Conservation (phyloP, 257 asterid genomes). For the Pogostemon cablin region DNA sequence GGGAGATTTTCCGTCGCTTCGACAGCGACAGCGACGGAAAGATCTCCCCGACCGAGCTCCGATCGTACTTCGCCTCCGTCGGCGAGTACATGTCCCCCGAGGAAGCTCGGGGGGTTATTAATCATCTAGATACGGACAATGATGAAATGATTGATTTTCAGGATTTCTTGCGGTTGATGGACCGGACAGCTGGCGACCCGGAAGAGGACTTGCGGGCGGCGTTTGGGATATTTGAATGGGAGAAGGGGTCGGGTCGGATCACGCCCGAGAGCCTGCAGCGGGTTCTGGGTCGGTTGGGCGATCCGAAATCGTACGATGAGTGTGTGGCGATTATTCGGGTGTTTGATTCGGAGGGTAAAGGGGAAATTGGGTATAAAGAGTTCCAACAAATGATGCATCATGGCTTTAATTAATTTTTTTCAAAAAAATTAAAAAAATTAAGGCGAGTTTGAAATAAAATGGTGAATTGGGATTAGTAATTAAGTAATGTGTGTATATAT, state of each 20-base stretch:
- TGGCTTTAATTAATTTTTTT: slow-evolving; percentile 12
- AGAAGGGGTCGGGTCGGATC: slow-evolving; percentile 64
- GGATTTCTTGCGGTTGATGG: slow-evolving; percentile 52
- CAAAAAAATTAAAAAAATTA: neutral
- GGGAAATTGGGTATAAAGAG: slow-evolving; percentile 55
- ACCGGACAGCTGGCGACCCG: neutral
- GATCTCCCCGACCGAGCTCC: slow-evolving; percentile 51
- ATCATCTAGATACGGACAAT: slow-evolving; percentile 46
- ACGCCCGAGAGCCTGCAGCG: slow-evolving; percentile 62
- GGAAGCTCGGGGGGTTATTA: slow-evolving; percentile 50
- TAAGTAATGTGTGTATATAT: too few relatives aligned
- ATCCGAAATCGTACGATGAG: slow-evolving; percentile 54
- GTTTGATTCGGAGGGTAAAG: slow-evolving; percentile 62
- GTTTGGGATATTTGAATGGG: slow-evolving; percentile 50
- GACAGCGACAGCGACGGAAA: slow-evolving; percentile 58
- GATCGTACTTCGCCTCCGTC: slow-evolving; percentile 49
- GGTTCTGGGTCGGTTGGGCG: slow-evolving; percentile 56
- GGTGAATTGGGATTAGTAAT: neutral
- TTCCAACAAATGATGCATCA: slow-evolving; percentile 58
- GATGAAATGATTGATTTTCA: slow-evolving; percentile 45
- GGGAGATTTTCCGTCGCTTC: slow-evolving; percentile 60
- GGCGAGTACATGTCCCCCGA: slow-evolving; percentile 62
- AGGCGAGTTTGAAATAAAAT: too few relatives aligned
- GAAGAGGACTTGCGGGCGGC: slow-evolving; percentile 59
- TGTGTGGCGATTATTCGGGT: slow-evolving; percentile 57